These are phyloP conservation scores for Polytrichum formosum DNA, from an alignment of 225 moss, liverwort and hornwort genomes.

Conservation along the genomic window DNA sequence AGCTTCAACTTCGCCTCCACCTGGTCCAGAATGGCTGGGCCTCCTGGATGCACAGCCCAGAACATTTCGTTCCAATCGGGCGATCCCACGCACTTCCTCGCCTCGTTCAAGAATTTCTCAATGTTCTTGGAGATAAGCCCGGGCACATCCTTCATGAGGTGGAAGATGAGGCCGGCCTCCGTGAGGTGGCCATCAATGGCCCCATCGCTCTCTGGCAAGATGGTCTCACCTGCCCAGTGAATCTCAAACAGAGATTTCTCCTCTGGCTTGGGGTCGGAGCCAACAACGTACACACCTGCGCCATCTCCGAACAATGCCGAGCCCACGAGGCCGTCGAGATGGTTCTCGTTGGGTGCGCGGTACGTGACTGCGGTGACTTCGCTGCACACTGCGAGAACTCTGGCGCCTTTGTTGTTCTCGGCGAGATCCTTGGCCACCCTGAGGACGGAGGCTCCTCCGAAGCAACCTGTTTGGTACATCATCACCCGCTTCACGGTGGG, in stretches of 20 bases:
- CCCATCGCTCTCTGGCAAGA: slow-evolving; percentile 28
- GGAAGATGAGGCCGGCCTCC: slow-evolving; percentile 27
- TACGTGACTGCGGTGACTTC: slow-evolving; percentile 16
- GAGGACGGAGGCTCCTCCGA: slow-evolving; percentile 29
- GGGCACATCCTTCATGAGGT: slow-evolving; percentile 9
- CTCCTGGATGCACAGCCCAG: slow-evolving; percentile 15
- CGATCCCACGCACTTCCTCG: slow-evolving; percentile 2
- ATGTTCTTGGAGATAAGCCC: slow-evolving; percentile 10
- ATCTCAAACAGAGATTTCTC: slow-evolving; percentile 27
- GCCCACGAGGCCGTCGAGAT: slow-evolving; percentile 22
- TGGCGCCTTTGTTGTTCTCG: slow-evolving; percentile 31
- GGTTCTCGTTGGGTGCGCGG: slow-evolving; percentile 19
- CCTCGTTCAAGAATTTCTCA: slow-evolving; percentile 8
- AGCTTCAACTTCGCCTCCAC: slow-evolving; percentile 30
- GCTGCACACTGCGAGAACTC: slow-evolving; percentile 21
- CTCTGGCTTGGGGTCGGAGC: slow-evolving; percentile 21
- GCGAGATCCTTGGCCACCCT: slow-evolving; percentile 30
- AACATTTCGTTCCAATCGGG: slow-evolving; percentile 10
- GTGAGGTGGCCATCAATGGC: slow-evolving; percentile 32
- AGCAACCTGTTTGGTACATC: slow-evolving; percentile 40
- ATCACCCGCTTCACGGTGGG: slow-evolving; percentile 37
- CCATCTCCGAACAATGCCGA: slow-evolving; percentile 26
- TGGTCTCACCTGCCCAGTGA: slow-evolving; percentile 27
- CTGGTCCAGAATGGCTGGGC: slow-evolving; percentile 30
- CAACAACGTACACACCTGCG: slow-evolving; percentile 19